phyloP scores from a whole-genome alignment of 2,329 filamentous ascomycete genomes.

The Trichoderma citrinoviride region DNA sequence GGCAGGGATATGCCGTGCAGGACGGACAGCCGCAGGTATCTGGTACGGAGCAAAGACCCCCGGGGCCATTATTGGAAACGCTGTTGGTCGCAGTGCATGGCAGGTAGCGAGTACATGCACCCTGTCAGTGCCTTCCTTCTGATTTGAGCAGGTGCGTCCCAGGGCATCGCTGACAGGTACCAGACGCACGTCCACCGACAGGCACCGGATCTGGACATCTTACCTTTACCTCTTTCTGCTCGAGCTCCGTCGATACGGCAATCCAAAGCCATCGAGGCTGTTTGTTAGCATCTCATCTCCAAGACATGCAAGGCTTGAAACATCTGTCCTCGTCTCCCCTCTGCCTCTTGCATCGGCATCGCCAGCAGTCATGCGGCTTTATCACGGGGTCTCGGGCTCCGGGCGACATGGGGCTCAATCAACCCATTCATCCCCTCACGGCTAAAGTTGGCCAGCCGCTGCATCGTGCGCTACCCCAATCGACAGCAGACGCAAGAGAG shows the following conservation, averaged over 20 bases:
- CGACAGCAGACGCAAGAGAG: neutral
- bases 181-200: neutral
- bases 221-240: no score
- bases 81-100: neutral
- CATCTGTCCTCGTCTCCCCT: neutral
- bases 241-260: neutral
- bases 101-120: neutral
- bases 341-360: neutral
- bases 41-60: neutral
- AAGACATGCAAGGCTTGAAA: no score
- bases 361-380: slow-evolving; percentile 14
- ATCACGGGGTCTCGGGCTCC: slow-evolving; percentile 10
- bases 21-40: neutral
- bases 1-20: neutral
- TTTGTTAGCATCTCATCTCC: no score
- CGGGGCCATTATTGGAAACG: no score
- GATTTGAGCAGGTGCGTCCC: neutral
- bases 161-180: neutral
- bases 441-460: slow-evolving; percentile 16
- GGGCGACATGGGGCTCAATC: neutral
- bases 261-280: neutral
- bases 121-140: neutral
- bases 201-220: neutral
- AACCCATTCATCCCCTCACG: slow-evolving; percentile 16
- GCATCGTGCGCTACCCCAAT: slow-evolving; percentile 12